These are phyloP conservation scores for Gamarada debralockiae DNA, from an alignment of 495 filamentous ascomycete genomes.

Conservation along the genomic window DNA sequence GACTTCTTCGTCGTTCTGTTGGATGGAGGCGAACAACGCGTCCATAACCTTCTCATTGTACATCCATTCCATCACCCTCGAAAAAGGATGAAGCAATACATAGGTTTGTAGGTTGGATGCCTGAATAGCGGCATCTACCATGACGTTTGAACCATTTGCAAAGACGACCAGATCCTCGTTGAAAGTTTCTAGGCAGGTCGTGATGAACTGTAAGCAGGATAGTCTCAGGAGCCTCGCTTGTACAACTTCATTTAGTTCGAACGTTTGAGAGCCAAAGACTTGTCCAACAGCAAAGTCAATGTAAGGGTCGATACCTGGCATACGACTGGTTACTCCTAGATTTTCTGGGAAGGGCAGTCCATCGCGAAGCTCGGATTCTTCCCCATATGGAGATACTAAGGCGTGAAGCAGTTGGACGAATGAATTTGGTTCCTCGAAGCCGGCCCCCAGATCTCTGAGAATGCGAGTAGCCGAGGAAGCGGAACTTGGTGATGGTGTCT, in stretches of 20 bases:
- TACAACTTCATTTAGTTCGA: conserved; percentile 53
- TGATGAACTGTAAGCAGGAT: conserved; percentile 75
- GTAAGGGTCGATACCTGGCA: conserved; percentile 86
- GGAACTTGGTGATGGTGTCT: conserved; percentile 9
- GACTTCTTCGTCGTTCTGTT: conserved; percentile 66
- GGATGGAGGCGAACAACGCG: conserved; percentile 69
- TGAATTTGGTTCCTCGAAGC: conserved; percentile 76
- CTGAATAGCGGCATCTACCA: conserved; percentile 68
- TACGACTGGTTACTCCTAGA: conserved; percentile 73
- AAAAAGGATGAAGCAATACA: conserved; percentile 82
- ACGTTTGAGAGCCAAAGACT: conserved; percentile 60
- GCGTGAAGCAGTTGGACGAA: conserved; percentile 71
- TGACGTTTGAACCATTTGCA: conserved; percentile 66
- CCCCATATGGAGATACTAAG: conserved; percentile 59
- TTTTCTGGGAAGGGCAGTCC: conserved; percentile 81
- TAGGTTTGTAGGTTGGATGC: conserved; percentile 71
- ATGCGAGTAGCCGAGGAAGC: conserved; percentile 20
- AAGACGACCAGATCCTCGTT: conserved; percentile 88
- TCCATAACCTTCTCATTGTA: conserved; percentile 87
- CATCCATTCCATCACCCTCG: conserved; percentile 93
- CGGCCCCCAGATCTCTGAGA: conserved; percentile 48
- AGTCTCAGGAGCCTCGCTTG: conserved; percentile 68
- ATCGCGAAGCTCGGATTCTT: conserved; percentile 59
- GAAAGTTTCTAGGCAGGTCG: conserved; percentile 72
- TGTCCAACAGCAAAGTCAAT: conserved; percentile 82